A percentile compares a stretch with the other conserved stretches of the same genome.
Evolutionary conservation across 2,329 filamentous ascomycete species (phyloP).

Genomic region (Fusarium oligoseptatum): DNA sequence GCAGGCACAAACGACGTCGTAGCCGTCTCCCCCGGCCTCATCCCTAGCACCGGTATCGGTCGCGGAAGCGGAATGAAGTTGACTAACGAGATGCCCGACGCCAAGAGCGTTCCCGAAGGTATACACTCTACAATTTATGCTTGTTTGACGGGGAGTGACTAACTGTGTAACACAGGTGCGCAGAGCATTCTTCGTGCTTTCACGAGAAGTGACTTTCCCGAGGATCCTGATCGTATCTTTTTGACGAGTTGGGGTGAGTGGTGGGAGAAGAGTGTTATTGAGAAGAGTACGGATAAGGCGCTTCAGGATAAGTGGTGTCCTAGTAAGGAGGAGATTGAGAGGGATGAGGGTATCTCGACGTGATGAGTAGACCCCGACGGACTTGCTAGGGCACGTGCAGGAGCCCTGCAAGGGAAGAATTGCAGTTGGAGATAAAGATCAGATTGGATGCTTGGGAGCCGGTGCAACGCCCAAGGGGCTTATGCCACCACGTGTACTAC

Average conservation of each 20-base stretch:
- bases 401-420: neutral
- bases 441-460: neutral
- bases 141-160: conserved; percentile 10
- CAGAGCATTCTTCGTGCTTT: conserved; percentile 60
- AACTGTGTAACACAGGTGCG: conserved; percentile 56
- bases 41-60: conserved; percentile 61
- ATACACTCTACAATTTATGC: neutral
- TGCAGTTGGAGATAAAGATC: neutral
- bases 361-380: neutral
- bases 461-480: neutral
- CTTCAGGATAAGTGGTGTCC: conserved; percentile 67
- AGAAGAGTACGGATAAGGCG: conserved; percentile 56
- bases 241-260: conserved; percentile 70
- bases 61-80: conserved; percentile 49
- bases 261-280: conserved; percentile 62
- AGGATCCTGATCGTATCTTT: conserved; percentile 66
- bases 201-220: conserved; percentile 60
- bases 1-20: conserved; percentile 59
- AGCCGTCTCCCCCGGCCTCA: conserved; percentile 66
- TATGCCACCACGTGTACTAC: neutral
- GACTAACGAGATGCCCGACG: conserved; percentile 56
- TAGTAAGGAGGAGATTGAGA: conserved; percentile 62
- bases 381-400: neutral
- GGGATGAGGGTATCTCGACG: conserved; percentile 51
- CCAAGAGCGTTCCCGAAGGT: conserved; percentile 63